Conservation (phyloP, 23 red algal species). For the Gracilaria domingensis region DNA sequence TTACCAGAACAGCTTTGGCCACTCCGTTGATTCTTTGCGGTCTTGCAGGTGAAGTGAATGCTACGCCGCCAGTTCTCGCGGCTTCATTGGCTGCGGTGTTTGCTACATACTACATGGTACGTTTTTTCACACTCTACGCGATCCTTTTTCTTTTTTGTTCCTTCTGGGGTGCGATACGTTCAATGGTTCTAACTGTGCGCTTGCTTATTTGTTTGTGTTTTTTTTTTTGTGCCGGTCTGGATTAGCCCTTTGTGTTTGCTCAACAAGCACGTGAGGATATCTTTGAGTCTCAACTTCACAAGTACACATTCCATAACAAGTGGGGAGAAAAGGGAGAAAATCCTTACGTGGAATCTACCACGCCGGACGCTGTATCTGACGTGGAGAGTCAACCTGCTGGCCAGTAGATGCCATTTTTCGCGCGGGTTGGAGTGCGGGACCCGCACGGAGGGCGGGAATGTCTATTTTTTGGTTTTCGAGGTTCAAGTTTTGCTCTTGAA, state of each 20-base stretch:
- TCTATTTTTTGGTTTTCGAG: background rate
- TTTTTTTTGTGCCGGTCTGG: background rate
- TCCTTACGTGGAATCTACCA: conserved; percentile 1
- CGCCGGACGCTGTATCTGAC: background rate
- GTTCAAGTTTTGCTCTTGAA: background rate
- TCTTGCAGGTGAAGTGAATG: conserved; percentile 81
- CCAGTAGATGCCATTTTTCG: background rate
- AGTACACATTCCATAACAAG: conserved; percentile 58
- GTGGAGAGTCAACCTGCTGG: conserved; percentile 1
- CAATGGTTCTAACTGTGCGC: background rate
- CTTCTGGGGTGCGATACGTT: too few relatives aligned
- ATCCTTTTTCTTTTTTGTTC: background rate
- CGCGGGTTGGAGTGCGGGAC: background rate
- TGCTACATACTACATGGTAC: conserved; percentile 85
- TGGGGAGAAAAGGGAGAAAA: conserved; percentile 18
- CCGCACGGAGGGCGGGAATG: too few relatives aligned
- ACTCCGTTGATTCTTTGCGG: conserved; percentile 82
- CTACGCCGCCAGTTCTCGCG: conserved; percentile 67
- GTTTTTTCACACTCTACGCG: conserved; percentile 2
- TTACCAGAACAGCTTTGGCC: conserved; percentile 81
- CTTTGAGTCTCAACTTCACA: conserved; percentile 71
- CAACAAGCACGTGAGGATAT: conserved; percentile 82
- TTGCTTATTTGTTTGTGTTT: background rate
- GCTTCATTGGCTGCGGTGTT: conserved; percentile 66
- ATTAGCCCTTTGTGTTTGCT: conserved; percentile 66